These are phyloP conservation scores for Aspergillus leporis DNA, from an alignment of 495 filamentous ascomycete genomes.

Conservation along the genomic window DNA sequence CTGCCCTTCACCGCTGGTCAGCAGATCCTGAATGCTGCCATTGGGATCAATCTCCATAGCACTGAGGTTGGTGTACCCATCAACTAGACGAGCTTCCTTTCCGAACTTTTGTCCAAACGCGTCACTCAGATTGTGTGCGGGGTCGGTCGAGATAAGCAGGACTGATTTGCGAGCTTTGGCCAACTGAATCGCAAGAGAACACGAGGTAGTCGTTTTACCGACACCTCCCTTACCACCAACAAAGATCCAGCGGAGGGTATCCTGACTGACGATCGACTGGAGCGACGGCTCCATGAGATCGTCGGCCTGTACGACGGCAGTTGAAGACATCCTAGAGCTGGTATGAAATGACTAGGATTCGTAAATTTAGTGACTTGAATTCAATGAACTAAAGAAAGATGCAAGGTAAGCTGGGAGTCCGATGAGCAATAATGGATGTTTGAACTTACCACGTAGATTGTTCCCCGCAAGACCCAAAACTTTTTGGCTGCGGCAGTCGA, in stretches of 20 bases:
- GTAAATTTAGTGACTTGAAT: constrained; percentile 4
- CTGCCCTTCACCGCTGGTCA: constrained; percentile 78
- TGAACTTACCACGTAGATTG: constrained; percentile 19
- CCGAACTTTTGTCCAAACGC: constrained; percentile 99
- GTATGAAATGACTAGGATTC: constrained; percentile 5
- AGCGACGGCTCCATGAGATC: constrained; percentile 88
- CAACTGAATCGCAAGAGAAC: constrained; percentile 97
- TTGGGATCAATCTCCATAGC: constrained; percentile 99
- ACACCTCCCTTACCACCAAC: constrained; percentile 98
- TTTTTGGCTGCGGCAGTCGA: constrained; percentile 25
- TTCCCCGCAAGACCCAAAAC: constrained; percentile 32
- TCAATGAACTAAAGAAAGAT: constrained; percentile 10
- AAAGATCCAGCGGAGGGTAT: constrained; percentile 96
- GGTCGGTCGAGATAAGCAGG: constrained; percentile 96
- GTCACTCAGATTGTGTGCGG: constrained; percentile 97
- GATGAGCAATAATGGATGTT: constrained; percentile 22
- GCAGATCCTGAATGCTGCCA: constrained; percentile 92
- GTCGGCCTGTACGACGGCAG: constrained; percentile 62
- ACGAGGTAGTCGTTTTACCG: constrained; percentile 99
- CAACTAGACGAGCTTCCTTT: constrained; percentile 90
- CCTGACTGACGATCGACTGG: constrained; percentile 91
- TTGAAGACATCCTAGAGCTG: constrained; percentile 57
- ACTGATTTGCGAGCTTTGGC: constrained; percentile 93
- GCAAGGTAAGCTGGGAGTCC: constrained; percentile 12
- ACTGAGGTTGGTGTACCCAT: constrained; percentile 91